phyloP scores from a whole-genome alignment of 495 filamentous ascomycete genomes.

The Friedmanniomyces simplex region DNA sequence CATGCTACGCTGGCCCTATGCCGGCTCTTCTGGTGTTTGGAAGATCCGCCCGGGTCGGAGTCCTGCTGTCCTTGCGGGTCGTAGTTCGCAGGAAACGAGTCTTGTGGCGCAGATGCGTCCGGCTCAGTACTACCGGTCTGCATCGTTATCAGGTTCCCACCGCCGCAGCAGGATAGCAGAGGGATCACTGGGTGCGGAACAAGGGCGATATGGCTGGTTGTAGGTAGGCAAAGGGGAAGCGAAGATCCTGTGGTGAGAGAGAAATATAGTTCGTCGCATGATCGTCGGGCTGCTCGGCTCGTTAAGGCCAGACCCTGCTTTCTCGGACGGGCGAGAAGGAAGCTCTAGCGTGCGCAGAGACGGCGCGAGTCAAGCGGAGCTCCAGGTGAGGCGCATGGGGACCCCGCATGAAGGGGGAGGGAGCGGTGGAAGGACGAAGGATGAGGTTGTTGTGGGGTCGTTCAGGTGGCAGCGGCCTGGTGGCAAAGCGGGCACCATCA shows the following conservation, averaged over 20 bases:
- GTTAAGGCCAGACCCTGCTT: neutral
- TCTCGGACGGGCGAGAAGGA: neutral
- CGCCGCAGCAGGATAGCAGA: neutral
- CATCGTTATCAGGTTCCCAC: no score
- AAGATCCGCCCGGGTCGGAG: neutral
- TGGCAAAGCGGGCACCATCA: no score
- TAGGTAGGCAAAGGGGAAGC: neutral
- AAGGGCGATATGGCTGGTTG: neutral
- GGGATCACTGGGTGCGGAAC: neutral
- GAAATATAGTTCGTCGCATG: neutral
- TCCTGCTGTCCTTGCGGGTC: constrained; percentile 1
- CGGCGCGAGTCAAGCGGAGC: neutral
- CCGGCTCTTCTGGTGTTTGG: constrained; percentile 16
- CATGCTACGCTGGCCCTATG: constrained; percentile 32
- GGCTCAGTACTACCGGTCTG: neutral
- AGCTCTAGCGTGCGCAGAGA: neutral
- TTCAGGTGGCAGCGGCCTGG: no score
- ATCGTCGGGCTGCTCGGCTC: neutral
- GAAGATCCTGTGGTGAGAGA: neutral
- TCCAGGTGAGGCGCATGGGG: neutral
- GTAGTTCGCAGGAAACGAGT: neutral
- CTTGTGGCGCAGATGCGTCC: neutral
- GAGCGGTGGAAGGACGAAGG: no score
- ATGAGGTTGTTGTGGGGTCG: neutral
- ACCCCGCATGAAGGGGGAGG: neutral